Evolutionary conservation across 2,329 filamentous ascomycete genomes (phyloP).

Genomic region (Tolypocladium paradoxum): DNA sequence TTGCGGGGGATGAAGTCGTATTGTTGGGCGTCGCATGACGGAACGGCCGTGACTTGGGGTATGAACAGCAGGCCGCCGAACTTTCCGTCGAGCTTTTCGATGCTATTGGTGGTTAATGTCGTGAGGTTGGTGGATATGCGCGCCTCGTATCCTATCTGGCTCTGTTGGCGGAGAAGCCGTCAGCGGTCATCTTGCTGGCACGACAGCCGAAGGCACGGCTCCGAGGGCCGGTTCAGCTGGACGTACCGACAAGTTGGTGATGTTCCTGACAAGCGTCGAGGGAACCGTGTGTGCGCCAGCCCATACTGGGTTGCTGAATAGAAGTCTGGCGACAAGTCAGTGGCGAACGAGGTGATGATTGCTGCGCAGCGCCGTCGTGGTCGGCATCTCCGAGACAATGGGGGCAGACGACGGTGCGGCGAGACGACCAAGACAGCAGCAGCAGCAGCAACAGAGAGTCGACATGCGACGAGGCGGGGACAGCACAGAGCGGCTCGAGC

Average conservation of each 20-base stretch:
- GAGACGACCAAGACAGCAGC: background rate
- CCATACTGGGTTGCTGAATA: slow-evolving; percentile 50
- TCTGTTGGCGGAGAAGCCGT: slow-evolving; percentile 16
- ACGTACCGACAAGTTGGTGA: slow-evolving; percentile 45
- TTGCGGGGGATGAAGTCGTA: slow-evolving; percentile 61
- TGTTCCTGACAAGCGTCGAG: slow-evolving; percentile 44
- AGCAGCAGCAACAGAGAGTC: background rate
- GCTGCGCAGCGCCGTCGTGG: background rate
- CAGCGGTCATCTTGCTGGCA: slow-evolving; percentile 6
- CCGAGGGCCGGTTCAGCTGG: background rate
- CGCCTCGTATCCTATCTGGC: slow-evolving; percentile 41
- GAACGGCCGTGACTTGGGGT: slow-evolving; percentile 50
- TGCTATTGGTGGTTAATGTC: slow-evolving; percentile 62
- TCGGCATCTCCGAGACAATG: background rate
- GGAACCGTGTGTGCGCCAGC: slow-evolving; percentile 36
- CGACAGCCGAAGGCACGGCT: background rate
- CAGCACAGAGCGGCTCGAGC: background rate
- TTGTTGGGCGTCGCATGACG: slow-evolving; percentile 53
- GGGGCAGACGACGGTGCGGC: background rate
- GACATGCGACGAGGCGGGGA: background rate
- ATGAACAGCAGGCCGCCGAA: slow-evolving; percentile 79
- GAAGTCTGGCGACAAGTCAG: slow-evolving; percentile 30
- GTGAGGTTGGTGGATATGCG: slow-evolving; percentile 51
- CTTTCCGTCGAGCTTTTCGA: slow-evolving; percentile 44
- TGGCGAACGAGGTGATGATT: background rate